These are phyloP conservation scores for Fraxinus anomala DNA, from an alignment of 257 asterid genomes.

Conservation along the genomic window DNA sequence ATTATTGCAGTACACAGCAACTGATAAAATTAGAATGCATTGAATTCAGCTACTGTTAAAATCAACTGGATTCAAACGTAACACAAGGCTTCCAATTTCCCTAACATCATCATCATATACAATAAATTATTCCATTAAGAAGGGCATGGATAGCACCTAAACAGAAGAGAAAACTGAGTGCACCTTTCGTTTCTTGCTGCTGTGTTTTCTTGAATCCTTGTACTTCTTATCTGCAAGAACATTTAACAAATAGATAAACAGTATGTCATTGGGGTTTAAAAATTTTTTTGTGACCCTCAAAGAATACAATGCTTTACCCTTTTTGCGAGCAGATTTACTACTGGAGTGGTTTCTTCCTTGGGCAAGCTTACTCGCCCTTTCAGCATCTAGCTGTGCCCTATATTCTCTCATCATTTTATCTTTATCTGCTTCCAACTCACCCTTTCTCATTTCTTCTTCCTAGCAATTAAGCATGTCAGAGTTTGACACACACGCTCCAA, in stretches of 20 bases:
- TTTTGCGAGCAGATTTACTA: conserved; percentile 63
- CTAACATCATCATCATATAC: too few relatives aligned
- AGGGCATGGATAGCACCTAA: too few relatives aligned
- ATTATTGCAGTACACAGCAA: too few relatives aligned
- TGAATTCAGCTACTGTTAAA: too few relatives aligned
- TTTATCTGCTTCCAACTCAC: conserved; percentile 98
- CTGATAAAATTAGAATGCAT: too few relatives aligned
- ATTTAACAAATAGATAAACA: conserved; percentile 4
- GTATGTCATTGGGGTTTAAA: conserved; percentile 15
- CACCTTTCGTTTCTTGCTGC: conserved; percentile 93
- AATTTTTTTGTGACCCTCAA: background rate
- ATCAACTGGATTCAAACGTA: too few relatives aligned
- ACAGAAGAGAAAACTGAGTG: conserved; percentile 1
- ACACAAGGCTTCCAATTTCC: too few relatives aligned
- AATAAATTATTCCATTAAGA: too few relatives aligned
- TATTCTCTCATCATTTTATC: conserved; percentile 97
- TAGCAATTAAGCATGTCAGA: conserved; percentile 52
- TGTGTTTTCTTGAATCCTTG: conserved; percentile 71
- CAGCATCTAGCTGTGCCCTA: conserved; percentile 97
- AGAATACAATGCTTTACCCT: conserved; percentile 49
- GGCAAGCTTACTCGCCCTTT: conserved; percentile 79
- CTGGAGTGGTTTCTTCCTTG: conserved; percentile 87
- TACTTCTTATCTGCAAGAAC: conserved; percentile 72
- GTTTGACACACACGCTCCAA: conserved; percentile 3
- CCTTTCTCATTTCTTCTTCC: conserved; percentile 98